Percentiles rank a stretch among this genome's conserved stretches.
These are phyloP conservation scores for Agrocybe chaxingu DNA, from an alignment of 768 basidiomycete genomes.

Conservation along the genomic window DNA sequence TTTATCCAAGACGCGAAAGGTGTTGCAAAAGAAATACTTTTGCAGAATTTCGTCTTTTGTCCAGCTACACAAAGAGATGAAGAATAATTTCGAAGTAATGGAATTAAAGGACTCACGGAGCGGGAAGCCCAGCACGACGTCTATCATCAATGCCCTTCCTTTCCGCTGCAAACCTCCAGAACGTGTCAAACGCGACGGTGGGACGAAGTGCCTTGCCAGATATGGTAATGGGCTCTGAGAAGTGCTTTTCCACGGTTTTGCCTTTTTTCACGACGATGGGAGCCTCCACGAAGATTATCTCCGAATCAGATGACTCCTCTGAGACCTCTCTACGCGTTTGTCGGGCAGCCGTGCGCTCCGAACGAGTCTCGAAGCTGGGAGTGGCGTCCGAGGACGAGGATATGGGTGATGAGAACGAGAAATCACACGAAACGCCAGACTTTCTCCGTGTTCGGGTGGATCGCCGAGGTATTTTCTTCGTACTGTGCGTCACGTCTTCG, in stretches of 20 bases:
- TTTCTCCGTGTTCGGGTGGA: no score
- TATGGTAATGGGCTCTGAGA: constrained; percentile 27
- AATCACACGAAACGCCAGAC: no score
- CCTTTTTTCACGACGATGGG: no score
- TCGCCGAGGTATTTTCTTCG: no score
- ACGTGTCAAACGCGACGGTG: constrained; percentile 56
- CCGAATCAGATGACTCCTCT: no score
- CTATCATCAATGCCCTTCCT: constrained; percentile 55
- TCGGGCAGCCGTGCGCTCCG: no score
- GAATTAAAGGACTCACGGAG: constrained; percentile 42
- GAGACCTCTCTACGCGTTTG: no score
- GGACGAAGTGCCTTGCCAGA: constrained; percentile 37
- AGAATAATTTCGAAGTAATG: constrained; percentile 1
- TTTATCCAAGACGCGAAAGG: constrained; percentile 71
- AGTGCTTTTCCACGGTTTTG: not conserved
- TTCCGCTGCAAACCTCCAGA: constrained; percentile 58
- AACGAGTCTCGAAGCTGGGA: no score
- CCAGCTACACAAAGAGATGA: constrained; percentile 45
- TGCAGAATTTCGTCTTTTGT: constrained; percentile 59
- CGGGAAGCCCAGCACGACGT: constrained; percentile 43
- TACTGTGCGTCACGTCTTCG: no score
- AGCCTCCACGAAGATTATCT: no score
- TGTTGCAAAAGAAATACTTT: constrained; percentile 65
- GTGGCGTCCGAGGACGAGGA: no score
- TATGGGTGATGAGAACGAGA: no score